Evolutionary conservation across 257 asterid genomes (phyloP), one percentile per base, ranked within the genome.

Genomic region (Forsythia viridissima): DNA sequence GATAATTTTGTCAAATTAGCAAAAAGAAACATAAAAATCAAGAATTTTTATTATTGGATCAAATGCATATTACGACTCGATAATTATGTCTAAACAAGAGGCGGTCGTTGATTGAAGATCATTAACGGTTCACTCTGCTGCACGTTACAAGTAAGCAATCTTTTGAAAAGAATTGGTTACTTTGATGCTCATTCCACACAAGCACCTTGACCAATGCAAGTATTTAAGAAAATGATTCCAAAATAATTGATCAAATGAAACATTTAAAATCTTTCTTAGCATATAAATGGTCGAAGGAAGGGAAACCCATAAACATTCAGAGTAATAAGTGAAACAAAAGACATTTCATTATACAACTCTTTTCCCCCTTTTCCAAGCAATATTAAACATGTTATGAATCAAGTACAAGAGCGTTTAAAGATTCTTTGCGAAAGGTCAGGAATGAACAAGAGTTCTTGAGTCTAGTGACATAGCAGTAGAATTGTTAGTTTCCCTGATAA

Each of bases 1-100:
- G 11, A 76, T 55, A 76, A 18, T 12, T 70, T 43, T 30, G 57
- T 24, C 76, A 72, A 70, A 46, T 8, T 68, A 44, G 46, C 67
- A 18, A 30, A 36, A 6, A 43, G 20, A 38, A 57, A 57, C 30
- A 48, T 66, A 18, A 57, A 51, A 16, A 57, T 16, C 9, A 4
- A 75, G 41, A 11, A 13, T n/a, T 63, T 55, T 63, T 30, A 63
- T 18, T 18, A 63, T 12, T 24, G 40, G 18, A 30, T 30, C 40
- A 63, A 52, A 63, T 24, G 74, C 18, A 40, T 44, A 3, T 24
- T 66, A 24, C 39, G 4, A 11, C 39, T 6, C n/a, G 72, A 66
- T 38, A 79, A 44, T 20, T 43, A 51, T 43, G 42, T 46, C 4
- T 5, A 55, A 40, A 34, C 42, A 48, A 21, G 13, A 61, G 30